phyloP scores from a whole-genome alignment of 2,329 filamentous ascomycete species.

The Cadophora sp. region DNA sequence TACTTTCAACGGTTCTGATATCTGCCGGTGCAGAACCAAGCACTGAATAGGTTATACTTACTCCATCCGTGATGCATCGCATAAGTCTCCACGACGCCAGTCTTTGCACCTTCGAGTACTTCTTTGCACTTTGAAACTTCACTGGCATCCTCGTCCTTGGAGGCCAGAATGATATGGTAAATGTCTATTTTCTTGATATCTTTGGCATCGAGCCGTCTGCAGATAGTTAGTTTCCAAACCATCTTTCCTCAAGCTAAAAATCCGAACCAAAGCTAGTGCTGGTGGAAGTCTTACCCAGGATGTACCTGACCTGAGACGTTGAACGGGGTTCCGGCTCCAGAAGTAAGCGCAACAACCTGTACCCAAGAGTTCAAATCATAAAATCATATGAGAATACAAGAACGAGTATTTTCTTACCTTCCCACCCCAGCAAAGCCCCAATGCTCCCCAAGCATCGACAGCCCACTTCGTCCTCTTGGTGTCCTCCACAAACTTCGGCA shows the following conservation, averaged over 20 bases:
- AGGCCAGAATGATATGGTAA: conserved; percentile 58
- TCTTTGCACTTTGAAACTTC: conserved; percentile 51
- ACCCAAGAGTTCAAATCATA: no score
- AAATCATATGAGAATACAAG: background rate
- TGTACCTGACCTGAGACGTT: conserved; percentile 40
- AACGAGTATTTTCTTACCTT: conserved; percentile 31
- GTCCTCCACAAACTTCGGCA: conserved; percentile 43
- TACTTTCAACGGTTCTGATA: conserved; percentile 47
- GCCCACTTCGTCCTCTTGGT: conserved; percentile 56
- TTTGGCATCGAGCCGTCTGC: conserved; percentile 37
- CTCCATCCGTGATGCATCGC: conserved; percentile 39
- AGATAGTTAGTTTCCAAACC: background rate
- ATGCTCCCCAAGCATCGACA: conserved; percentile 53
- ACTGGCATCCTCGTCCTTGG: conserved; percentile 54
- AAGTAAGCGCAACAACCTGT: conserved; percentile 35
- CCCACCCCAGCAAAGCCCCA: conserved; percentile 43
- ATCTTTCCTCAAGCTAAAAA: background rate
- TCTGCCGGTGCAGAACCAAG: no score
- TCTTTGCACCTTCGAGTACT: conserved; percentile 49
- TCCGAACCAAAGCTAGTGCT: background rate
- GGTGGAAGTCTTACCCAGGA: conserved; percentile 31
- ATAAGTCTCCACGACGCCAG: conserved; percentile 45
- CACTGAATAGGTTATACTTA: background rate
- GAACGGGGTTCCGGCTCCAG: conserved; percentile 32
- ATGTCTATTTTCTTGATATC: conserved; percentile 54